phyloP scores from a whole-genome alignment of 345 rosid genomes.

The Noccaea caerulescens region DNA sequence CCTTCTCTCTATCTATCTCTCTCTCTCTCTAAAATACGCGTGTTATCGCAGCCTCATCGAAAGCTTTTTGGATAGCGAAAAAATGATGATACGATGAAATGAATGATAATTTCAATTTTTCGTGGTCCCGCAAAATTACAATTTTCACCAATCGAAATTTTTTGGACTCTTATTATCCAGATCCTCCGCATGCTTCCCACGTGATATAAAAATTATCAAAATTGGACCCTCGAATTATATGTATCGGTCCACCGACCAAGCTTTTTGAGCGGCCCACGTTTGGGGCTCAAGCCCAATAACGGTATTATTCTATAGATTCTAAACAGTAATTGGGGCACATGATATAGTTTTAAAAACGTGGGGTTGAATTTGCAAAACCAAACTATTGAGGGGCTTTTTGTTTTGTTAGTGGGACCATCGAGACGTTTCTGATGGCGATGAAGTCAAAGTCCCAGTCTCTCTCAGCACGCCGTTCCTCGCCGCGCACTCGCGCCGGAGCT shows the following conservation, averaged over 20 bases:
- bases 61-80: slow-evolving; percentile 1
- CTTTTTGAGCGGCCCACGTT: neutral
- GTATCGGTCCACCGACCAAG: neutral
- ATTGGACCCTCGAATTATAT: neutral
- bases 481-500: no score
- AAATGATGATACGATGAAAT: neutral
- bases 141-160: slow-evolving; percentile 16
- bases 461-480: slow-evolving; percentile 3
- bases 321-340: neutral
- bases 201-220: neutral
- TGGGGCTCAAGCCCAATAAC: neutral
- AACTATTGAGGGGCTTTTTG: neutral
- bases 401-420: neutral
- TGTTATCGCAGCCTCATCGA: slow-evolving; percentile 21
- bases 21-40: slow-evolving; percentile 33
- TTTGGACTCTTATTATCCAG: slow-evolving; percentile 18
- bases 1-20: neutral
- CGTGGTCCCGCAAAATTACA: slow-evolving; percentile 34
- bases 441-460: slow-evolving; percentile 12
- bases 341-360: no score
- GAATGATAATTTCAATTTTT: slow-evolving; percentile 26
- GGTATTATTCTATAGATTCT: neutral
- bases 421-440: neutral
- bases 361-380: no score
- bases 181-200: slow-evolving; percentile 30